phyloP scores from a whole-genome alignment of 2,329 filamentous ascomycete genomes.

The Aureobasidium sp. region DNA sequence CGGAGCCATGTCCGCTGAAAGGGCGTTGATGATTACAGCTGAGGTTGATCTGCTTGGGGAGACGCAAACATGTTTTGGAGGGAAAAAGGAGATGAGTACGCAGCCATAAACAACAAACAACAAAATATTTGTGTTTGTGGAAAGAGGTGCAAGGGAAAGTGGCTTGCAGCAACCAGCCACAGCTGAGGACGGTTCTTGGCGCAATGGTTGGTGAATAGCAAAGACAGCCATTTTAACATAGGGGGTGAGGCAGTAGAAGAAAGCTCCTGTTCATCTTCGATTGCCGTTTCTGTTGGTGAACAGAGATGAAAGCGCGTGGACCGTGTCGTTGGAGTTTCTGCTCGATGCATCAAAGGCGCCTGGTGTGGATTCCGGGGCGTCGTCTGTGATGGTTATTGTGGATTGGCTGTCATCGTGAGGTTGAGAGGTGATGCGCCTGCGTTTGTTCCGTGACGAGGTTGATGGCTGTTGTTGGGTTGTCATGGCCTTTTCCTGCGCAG shows the following conservation, averaged over 20 bases:
- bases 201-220: neutral
- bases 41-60: no score
- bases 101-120: neutral
- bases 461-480: neutral
- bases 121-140: neutral
- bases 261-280: neutral
- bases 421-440: constrained; percentile 10
- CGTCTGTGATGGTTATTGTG: constrained; percentile 1
- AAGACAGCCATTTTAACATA: neutral
- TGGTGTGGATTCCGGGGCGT: neutral
- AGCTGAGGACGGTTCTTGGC: neutral
- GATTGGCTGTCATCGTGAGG: neutral
- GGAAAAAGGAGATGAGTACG: no score
- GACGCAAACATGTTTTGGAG: no score
- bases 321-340: neutral
- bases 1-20: no score
- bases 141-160: neutral
- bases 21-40: no score
- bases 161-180: neutral
- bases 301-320: neutral
- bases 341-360: neutral
- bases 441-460: constrained; percentile 15
- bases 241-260: neutral
- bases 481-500: constrained; percentile 18
- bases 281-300: neutral